A percentile compares a stretch with the other conserved stretches of the same genome.
Evolutionary conservation across 2,329 filamentous ascomycete species (phyloP).

Genomic region (Aureobasidium zeae): DNA sequence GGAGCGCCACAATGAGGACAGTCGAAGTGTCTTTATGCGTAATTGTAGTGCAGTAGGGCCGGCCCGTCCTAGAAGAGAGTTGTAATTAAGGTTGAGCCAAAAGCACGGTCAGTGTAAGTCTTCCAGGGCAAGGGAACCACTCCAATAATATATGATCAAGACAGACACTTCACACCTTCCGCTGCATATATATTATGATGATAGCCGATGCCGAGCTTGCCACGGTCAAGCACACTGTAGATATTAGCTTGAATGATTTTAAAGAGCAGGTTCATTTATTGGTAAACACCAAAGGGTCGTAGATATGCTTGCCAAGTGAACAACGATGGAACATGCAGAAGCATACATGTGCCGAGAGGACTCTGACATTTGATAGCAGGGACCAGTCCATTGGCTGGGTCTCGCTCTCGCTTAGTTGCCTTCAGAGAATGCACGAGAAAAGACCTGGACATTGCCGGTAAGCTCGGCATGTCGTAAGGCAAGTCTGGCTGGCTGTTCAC

Average conservation of each 20-base stretch:
- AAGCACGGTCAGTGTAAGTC: too few relatives aligned
- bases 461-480: constrained; percentile 6
- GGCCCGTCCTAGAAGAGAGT: not conserved
- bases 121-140: too few relatives aligned
- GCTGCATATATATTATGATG: too few relatives aligned
- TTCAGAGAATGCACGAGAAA: not conserved
- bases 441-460: not conserved
- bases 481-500: not conserved
- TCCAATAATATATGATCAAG: too few relatives aligned
- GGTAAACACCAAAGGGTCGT: constrained; percentile 1
- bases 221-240: not conserved
- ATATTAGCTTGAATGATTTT: not conserved
- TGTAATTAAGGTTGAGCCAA: constrained; percentile 4
- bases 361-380: not conserved
- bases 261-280: not conserved
- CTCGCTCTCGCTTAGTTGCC: not conserved
- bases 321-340: constrained; percentile 5
- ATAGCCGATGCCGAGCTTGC: constrained; percentile 5
- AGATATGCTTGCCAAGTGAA: not conserved
- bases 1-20: not conserved
- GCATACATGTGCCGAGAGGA: constrained; percentile 1
- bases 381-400: not conserved
- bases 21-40: not conserved
- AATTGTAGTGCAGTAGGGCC: not conserved
- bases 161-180: too few relatives aligned